Evolutionary conservation across 2,329 filamentous ascomycete genomes (phyloP), one percentile per base, ranked within the genome.

Genomic region (Penicillium sp.): DNA sequence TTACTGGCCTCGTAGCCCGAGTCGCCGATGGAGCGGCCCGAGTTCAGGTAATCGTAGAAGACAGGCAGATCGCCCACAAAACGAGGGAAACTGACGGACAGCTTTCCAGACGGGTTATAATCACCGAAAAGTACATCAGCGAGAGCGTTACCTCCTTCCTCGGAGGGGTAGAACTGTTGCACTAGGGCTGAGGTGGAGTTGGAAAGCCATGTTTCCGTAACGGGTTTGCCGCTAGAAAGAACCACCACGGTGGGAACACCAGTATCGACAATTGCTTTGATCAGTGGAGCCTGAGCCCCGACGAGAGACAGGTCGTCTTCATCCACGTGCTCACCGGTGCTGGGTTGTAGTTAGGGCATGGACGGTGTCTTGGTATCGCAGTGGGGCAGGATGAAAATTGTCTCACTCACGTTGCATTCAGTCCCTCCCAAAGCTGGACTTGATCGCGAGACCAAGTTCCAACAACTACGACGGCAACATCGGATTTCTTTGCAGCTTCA

Each of bases 391-490:
- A 33, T 39, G 22, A 39, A 28, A 24, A 33, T 1, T 1, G 20
- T 22, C 25, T 27, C 33, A 57, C 60, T 60, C 54, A 70, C 48
- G 87, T 90, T 25, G 86, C 86, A 58, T 90, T 90, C 2, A 89
- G 67, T 0, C 84, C 84, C 50, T 74, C 69, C 87, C 86, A 90
- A 3, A 90, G 80, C 67, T 90, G 82, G 46, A 78, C 74, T 64
- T 90, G 87, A 62, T 91, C 88, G 44, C 87, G 81, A 24, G 82
- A 84, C 88, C 87, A 90, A 8, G 87, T 90, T 28, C 87, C 88
- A 1, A 90, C 86, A 0, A 90, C 76, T 0, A 90, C 85, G 5
- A 90, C 79, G 5, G 87, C 87, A 2, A 90, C 81, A 61, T 90
- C 87, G 3, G 87, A 85, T 9, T 78, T 79, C 61, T 84, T 74